These are phyloP conservation scores for Euptelea pleiosperma DNA, from an alignment of 164 flowering plant species.

Conservation along the genomic window DNA sequence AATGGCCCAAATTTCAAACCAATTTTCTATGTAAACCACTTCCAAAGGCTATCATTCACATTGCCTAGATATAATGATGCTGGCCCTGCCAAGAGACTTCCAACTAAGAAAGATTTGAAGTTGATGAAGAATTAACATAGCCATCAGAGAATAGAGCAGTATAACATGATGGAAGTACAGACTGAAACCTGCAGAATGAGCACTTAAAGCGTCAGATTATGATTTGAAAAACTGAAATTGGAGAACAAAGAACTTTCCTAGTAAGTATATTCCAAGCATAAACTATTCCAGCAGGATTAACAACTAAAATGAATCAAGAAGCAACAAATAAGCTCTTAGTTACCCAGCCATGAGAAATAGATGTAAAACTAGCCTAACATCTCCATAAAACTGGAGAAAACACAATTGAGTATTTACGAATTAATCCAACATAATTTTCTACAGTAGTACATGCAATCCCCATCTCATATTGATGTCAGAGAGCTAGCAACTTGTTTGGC, in stretches of 20 bases:
- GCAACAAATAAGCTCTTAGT: not conserved
- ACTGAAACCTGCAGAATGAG: slow-evolving; percentile 4
- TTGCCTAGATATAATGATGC: not conserved
- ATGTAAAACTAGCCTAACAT: not conserved
- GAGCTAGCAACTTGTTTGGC: too few relatives aligned
- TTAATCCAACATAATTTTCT: not conserved
- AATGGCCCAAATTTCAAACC: not conserved
- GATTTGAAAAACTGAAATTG: not conserved
- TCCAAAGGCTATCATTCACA: not conserved
- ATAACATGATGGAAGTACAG: not conserved
- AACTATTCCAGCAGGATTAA: not conserved
- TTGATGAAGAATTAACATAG: not conserved
- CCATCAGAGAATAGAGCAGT: not conserved
- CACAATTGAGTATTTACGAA: too few relatives aligned
- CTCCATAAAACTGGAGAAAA: not conserved
- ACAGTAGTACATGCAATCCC: not conserved
- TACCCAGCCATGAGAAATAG: not conserved
- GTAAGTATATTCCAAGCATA: not conserved
- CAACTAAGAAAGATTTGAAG: slow-evolving; percentile 1
- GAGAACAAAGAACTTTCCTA: not conserved
- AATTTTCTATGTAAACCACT: not conserved
- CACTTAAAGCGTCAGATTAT: slow-evolving; percentile 1
- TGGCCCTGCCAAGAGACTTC: not conserved
- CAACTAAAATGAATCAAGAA: not conserved
- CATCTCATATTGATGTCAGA: too few relatives aligned